Evolutionary conservation across 768 basidiomycete species (phyloP), one percentile per base, ranked within the genome.

Genomic region (Botryobasidium botryosum): DNA sequence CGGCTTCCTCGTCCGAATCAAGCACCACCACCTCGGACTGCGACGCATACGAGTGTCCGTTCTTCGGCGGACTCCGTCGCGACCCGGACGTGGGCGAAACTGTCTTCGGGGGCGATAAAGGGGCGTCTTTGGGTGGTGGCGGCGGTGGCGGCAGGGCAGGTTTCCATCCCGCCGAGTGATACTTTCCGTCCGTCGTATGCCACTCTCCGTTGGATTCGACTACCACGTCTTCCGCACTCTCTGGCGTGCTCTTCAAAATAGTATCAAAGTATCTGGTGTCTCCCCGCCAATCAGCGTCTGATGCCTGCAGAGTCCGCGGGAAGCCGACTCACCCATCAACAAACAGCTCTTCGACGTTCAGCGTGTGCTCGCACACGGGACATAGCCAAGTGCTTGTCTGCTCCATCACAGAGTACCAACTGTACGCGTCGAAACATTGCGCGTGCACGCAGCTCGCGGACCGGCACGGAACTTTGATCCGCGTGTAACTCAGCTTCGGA

Each of bases 331-430:
- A 88, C 91, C 88, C 91, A 57, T 99, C 94, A 47, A 92, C 70
- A 29, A 94, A 79, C 28, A 99, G 64, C 48, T 96, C 86, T 27
- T 80, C 79, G 17, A 74, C 64, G 51, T 78, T 74, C 43, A 99
- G 60, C 37, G 69, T 64, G 55, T 74, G 77, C 58, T 87, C 85
- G 61, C 94, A 97, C 35, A 88, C 80, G 23, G 94, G 92, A 61
- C 94, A 97, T 37, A 80, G 61, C 81, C 85, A 99, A 25, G 88
- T 90, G 2, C 92, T 94, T 6, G 90, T 96, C 62, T 86, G 79
- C 56, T 92, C 85, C 75, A 94, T 97, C 58, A 92, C 76, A 4
- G 79, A 79, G 56, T 81, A 86, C 90, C 90, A 99, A 32, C 83
- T 86, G 15, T 69, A 70, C 0, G 90, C 90, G 61, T 99, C 94